Percentiles rank a stretch among this genome's conserved stretches.
phyloP scores from a whole-genome alignment of 2,329 filamentous ascomycete genomes.

The Aulographum hederae region DNA sequence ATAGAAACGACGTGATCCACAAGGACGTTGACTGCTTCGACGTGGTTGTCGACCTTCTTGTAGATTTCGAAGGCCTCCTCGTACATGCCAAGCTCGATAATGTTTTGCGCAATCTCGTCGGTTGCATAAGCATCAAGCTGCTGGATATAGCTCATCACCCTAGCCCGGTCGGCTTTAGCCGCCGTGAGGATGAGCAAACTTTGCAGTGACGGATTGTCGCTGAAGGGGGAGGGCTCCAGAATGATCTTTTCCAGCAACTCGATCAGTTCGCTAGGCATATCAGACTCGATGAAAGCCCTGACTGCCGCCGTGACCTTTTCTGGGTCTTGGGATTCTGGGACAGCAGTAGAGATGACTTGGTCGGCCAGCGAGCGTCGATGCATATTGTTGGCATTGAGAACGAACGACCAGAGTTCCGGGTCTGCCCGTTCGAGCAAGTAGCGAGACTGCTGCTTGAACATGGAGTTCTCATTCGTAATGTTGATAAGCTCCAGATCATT shows the following conservation, averaged over 20 bases:
- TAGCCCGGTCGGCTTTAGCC: constrained; percentile 86
- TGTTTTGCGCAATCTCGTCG: constrained; percentile 81
- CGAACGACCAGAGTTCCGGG: constrained; percentile 81
- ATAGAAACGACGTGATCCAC: constrained; percentile 97
- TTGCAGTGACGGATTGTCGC: constrained; percentile 90
- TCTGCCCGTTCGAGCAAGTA: constrained; percentile 88
- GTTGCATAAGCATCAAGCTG: constrained; percentile 76
- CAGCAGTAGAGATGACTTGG: constrained; percentile 88
- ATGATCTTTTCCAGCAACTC: constrained; percentile 98
- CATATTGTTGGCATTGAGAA: constrained; percentile 88
- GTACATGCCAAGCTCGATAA: constrained; percentile 83
- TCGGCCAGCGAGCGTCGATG: constrained; percentile 87
- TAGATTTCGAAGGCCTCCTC: constrained; percentile 98
- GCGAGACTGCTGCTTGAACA: constrained; percentile 95
- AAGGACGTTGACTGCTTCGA: constrained; percentile 73
- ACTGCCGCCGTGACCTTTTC: constrained; percentile 91
- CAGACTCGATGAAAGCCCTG: constrained; percentile 71
- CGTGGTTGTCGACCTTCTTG: constrained; percentile 90
- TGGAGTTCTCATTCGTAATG: constrained; percentile 98
- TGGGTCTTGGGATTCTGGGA: constrained; percentile 81
- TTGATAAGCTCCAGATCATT: constrained; percentile 95
- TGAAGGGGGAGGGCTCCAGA: constrained; percentile 96
- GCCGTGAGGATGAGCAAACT: constrained; percentile 94
- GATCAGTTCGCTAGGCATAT: constrained; percentile 85
- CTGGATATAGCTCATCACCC: constrained; percentile 93